Evolutionary conservation across 768 basidiomycete species (phyloP).

Genomic region (Hortiboletus flavorubellus): DNA sequence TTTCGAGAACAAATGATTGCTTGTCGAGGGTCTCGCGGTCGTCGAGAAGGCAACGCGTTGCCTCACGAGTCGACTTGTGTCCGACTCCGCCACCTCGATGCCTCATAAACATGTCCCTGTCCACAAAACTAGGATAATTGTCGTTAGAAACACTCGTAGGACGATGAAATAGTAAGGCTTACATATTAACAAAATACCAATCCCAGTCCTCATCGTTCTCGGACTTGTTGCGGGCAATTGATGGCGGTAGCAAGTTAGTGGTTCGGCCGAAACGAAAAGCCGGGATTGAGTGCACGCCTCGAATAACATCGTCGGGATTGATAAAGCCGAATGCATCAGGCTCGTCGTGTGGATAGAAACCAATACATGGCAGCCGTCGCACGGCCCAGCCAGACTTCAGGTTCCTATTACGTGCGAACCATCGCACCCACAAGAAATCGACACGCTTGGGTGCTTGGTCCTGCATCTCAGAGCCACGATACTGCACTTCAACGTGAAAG

Average conservation of each 20-base stretch:
- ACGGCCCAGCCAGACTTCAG: neutral
- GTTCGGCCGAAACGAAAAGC: neutral
- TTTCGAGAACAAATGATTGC: neutral
- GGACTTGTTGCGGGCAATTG: neutral
- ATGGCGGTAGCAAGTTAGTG: neutral
- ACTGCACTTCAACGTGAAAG: neutral
- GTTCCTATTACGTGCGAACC: neutral
- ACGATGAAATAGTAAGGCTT: neutral
- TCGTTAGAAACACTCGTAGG: no score
- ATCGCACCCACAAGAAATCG: slow-evolving; percentile 1
- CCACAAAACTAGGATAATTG: neutral
- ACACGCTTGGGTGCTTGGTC: neutral
- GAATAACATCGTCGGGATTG: no score
- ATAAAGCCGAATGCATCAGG: neutral
- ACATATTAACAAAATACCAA: slow-evolving; percentile 37
- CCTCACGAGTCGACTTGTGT: neutral
- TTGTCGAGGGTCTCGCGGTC: neutral
- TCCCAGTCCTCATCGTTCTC: slow-evolving; percentile 30
- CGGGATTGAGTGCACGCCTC: neutral
- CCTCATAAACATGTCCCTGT: neutral
- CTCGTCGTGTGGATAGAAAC: neutral
- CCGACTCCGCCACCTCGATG: neutral
- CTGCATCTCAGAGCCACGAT: neutral
- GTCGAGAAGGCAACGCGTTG: neutral
- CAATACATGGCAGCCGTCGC: neutral